Base-by-base conservation (phyloP, 371 early-diverging fungal species). In the Cokeromyces recurvatus region DNA sequence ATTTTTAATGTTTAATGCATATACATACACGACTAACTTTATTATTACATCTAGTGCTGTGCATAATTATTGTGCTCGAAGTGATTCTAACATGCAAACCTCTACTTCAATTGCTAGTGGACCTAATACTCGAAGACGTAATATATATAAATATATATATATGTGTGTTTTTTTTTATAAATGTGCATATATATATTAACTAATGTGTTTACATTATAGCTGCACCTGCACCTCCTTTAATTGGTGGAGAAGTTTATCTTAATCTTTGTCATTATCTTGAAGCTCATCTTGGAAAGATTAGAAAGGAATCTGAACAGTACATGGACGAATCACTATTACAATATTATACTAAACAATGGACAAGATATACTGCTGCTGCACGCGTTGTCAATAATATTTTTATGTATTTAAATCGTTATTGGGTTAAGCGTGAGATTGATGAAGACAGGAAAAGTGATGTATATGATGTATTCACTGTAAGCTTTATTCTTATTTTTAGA, bases 391-490 rank as follows among this genome's bases (percentile, higher is more conserved):
- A 95, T 66, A 93, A 94, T 58, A 78, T 95, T 42, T 95, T 97
- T 59, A 76, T 79, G 36, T 98, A 98, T 61, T 74, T 98, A 37
- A 98, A 98, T 66, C 85, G 96, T 32, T 92, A 94, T 61, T 97
- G 98, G 97, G 91, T 96, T 32, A 93, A 90, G 65, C 80, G 97
- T 51, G 92, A 94, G 69, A 85, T 90, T 36, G 94, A 95, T 39
- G 97, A 97, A 50, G 93, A 94, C 35, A 81, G 82, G 64, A 86
- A 84, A 64, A 80, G 77, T 31, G 79, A 72, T 50, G 86, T 95
- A n/a, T 89, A 90, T 62, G 95, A 95, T 57, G 87, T 98, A 16
- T 91, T 92, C 66, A 95, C 91, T 43, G 88, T 95, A 75, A 61
- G 84, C 23, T 14, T 23, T 9, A 19, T 22, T 6, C 5, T n/a